Evolutionary conservation across 2,329 filamentous ascomycete species (phyloP).

Genomic region (Nothophaeocryptopus gaeumannii): DNA sequence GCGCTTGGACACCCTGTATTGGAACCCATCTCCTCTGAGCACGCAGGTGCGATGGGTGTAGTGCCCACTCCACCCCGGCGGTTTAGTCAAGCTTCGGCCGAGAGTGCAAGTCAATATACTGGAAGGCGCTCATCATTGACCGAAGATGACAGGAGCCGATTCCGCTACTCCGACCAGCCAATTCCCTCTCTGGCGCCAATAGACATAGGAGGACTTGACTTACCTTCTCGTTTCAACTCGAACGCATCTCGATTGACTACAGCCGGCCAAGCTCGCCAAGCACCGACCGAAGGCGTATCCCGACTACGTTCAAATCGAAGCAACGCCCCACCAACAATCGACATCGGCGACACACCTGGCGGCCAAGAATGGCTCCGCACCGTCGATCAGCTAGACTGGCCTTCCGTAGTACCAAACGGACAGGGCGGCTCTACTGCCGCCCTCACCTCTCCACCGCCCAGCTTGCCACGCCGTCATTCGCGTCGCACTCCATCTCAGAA

Average conservation of each 20-base stretch:
- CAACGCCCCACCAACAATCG: background rate
- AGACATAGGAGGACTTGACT: constrained; percentile 27
- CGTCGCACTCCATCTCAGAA: constrained; percentile 25
- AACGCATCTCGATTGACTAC: constrained; percentile 15
- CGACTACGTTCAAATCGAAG: constrained; percentile 10
- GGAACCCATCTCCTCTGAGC: constrained; percentile 22
- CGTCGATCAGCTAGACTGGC: constrained; percentile 30
- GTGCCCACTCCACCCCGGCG: constrained; percentile 9
- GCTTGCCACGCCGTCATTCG: constrained; percentile 27
- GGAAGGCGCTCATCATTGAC: constrained; percentile 4
- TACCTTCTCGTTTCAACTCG: constrained; percentile 33
- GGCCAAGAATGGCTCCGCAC: constrained; percentile 30
- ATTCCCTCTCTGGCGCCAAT: constrained; percentile 31
- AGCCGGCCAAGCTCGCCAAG: background rate
- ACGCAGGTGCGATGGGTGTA: constrained; percentile 20
- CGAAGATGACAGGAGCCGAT: constrained; percentile 1
- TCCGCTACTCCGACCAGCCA: constrained; percentile 22
- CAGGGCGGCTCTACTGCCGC: background rate
- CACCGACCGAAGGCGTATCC: background rate
- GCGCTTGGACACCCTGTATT: constrained; percentile 21
- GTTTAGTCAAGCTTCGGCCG: constrained; percentile 14
- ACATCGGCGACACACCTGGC: constrained; percentile 6
- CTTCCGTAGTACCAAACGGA: constrained; percentile 8
- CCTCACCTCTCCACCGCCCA: constrained; percentile 13
- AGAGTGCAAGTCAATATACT: constrained; percentile 4